These are phyloP conservation scores for Dentipellis sp. DNA, from an alignment of 768 basidiomycete species.

Conservation along the genomic window DNA sequence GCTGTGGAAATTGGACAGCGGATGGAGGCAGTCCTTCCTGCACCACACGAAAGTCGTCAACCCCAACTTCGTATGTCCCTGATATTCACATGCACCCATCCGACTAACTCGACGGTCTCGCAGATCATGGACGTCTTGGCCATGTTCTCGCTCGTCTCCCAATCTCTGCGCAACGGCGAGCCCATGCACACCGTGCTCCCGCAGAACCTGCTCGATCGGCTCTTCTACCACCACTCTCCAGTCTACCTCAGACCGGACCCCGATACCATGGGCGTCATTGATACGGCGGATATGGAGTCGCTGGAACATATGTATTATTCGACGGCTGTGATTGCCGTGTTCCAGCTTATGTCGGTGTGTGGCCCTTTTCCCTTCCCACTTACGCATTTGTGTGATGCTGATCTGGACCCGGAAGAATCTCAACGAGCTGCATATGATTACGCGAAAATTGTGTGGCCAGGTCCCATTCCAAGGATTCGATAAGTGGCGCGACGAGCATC, in stretches of 20 bases:
- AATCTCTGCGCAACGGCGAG: slow-evolving; percentile 10
- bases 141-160: slow-evolving; percentile 18
- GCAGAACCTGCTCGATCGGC: slow-evolving; percentile 23
- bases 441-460: slow-evolving; percentile 12
- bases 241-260: slow-evolving; percentile 3
- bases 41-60: slow-evolving; percentile 41
- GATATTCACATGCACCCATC: background rate
- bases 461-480: slow-evolving; percentile 14
- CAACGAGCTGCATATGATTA: slow-evolving; percentile 11
- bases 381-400: background rate
- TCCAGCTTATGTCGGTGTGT: slow-evolving; percentile 11
- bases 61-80: slow-evolving; percentile 39
- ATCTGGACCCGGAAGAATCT: background rate
- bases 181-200: slow-evolving; percentile 13
- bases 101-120: background rate
- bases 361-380: background rate
- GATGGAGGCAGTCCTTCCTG: slow-evolving; percentile 31
- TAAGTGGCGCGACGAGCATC: slow-evolving; percentile 13
- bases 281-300: slow-evolving; percentile 5
- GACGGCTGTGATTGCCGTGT: slow-evolving; percentile 9
- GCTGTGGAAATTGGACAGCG: slow-evolving; percentile 31
- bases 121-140: slow-evolving; percentile 37
- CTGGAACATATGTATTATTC: slow-evolving; percentile 13
- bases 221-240: slow-evolving; percentile 32
- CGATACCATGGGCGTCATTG: slow-evolving; percentile 5